A percentile compares a stretch with the other conserved stretches of the same genome.
Evolutionary conservation across 129 eudicot species (phyloP).

Genomic region (Solidago caesia): DNA sequence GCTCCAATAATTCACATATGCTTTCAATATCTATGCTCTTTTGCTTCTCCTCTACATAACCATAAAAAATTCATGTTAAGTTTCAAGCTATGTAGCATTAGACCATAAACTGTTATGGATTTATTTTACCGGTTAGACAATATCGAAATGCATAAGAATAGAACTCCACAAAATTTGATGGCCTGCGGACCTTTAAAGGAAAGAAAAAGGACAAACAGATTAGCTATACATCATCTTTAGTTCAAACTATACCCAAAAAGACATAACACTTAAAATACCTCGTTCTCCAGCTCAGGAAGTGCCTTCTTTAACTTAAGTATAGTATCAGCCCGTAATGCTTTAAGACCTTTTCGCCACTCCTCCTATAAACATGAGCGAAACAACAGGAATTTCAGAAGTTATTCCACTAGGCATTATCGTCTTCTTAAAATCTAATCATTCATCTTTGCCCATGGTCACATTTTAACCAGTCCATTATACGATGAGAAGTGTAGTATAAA

Average conservation of each 20-base stretch:
- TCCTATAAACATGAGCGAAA: slow-evolving; percentile 46
- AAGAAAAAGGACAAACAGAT: slow-evolving; percentile 12
- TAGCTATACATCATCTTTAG: not conserved
- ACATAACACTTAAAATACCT: slow-evolving; percentile 43
- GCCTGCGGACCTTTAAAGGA: slow-evolving; percentile 69
- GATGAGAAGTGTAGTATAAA: not conserved
- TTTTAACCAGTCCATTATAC: slow-evolving; percentile 4
- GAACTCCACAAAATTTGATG: slow-evolving; percentile 76
- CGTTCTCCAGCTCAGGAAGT: slow-evolving; percentile 81
- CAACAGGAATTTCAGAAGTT: not conserved
- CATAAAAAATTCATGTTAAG: slow-evolving; percentile 9
- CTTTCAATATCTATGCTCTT: slow-evolving; percentile 95
- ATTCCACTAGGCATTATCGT: not conserved
- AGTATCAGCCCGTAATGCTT: slow-evolving; percentile 84
- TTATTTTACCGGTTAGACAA: slow-evolving; percentile 74
- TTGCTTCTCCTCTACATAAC: slow-evolving; percentile 80
- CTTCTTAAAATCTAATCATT: too few species aligned
- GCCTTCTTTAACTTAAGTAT: slow-evolving; percentile 62
- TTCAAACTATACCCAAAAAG: not conserved
- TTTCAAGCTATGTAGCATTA: not conserved
- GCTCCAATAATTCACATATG: slow-evolving; percentile 81
- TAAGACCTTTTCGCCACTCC: slow-evolving; percentile 94
- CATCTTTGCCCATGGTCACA: not conserved
- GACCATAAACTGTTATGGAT: not conserved
- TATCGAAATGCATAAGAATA: slow-evolving; percentile 78